A percentile compares a stretch with the other conserved stretches of the same genome.
Evolutionary conservation across 352 stramenopile species (phyloP).

Genomic region (Hyphochytrium catenoides): DNA sequence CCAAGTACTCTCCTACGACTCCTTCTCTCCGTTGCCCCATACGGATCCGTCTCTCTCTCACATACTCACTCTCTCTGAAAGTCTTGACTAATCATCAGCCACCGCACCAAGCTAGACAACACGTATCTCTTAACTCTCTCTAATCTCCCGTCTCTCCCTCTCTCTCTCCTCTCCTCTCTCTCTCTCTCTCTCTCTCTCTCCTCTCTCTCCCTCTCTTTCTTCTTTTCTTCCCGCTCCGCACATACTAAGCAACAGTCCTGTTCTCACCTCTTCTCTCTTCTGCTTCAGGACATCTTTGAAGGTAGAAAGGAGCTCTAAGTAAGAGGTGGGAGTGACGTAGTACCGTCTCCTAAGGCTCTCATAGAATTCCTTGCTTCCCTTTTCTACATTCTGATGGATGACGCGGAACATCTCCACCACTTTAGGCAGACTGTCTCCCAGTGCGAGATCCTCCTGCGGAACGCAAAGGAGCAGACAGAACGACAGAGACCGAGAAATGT

Average conservation of each 20-base stretch:
- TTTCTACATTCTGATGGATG: constrained; percentile 69
- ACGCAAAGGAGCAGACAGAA: constrained; percentile 18
- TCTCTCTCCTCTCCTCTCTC: no score
- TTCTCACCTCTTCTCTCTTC: constrained; percentile 58
- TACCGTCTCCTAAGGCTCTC: constrained; percentile 57
- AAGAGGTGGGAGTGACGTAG: constrained; percentile 79
- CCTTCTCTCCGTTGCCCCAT: no score
- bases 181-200: no score
- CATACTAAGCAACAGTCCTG: constrained; percentile 13
- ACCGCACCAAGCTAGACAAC: no score
- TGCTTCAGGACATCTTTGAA: constrained; percentile 64
- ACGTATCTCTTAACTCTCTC: no score
- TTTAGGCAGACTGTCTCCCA: constrained; percentile 16
- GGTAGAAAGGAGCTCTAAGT: constrained; percentile 68
- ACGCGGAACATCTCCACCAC: constrained; percentile 60
- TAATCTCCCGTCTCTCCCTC: no score
- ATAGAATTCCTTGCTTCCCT: constrained; percentile 55
- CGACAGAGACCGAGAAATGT: constrained; percentile 21
- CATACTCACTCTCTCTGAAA: no score
- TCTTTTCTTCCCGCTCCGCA: no score
- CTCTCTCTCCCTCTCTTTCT: no score
- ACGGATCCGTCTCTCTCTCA: no score
- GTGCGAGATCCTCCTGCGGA: constrained; percentile 18
- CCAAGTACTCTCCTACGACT: constrained; percentile 5
- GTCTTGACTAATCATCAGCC: no score